These are phyloP conservation scores for Apiospora marii DNA, from an alignment of 2,329 filamentous ascomycete species.

Conservation along the genomic window DNA sequence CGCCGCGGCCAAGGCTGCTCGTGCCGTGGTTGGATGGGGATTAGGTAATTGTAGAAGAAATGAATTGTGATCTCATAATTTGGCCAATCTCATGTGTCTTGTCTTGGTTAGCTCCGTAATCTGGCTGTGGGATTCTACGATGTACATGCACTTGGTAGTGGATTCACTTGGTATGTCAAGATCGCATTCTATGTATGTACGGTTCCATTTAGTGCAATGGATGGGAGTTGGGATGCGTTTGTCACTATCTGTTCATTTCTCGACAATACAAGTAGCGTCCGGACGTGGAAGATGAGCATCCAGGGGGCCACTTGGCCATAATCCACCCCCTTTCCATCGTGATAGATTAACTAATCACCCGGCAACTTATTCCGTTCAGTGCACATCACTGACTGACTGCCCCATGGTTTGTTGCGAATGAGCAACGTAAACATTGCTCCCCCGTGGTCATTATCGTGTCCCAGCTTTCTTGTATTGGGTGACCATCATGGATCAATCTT, in stretches of 20 bases:
- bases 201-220: too few species aligned
- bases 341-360: background rate
- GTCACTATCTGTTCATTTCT: too few species aligned
- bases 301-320: background rate
- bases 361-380: background rate
- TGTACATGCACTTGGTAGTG: too few species aligned
- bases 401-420: too few species aligned
- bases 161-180: background rate
- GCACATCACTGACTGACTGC: background rate
- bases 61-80: conserved; percentile 13
- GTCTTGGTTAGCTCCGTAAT: background rate
- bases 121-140: background rate
- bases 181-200: too few species aligned
- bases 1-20: background rate
- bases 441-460: too few species aligned
- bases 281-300: background rate
- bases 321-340: background rate
- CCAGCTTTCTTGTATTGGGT: too few species aligned
- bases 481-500: too few species aligned
- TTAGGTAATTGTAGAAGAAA: conserved; percentile 21
- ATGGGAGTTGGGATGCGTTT: too few species aligned
- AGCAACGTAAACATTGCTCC: too few species aligned
- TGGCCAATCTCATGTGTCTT: background rate
- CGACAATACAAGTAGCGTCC: too few species aligned
- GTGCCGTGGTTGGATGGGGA: conserved; percentile 4